These are phyloP conservation scores for Vitellaria paradoxa DNA, from an alignment of 179 eudicot genomes.

Conservation along the genomic window DNA sequence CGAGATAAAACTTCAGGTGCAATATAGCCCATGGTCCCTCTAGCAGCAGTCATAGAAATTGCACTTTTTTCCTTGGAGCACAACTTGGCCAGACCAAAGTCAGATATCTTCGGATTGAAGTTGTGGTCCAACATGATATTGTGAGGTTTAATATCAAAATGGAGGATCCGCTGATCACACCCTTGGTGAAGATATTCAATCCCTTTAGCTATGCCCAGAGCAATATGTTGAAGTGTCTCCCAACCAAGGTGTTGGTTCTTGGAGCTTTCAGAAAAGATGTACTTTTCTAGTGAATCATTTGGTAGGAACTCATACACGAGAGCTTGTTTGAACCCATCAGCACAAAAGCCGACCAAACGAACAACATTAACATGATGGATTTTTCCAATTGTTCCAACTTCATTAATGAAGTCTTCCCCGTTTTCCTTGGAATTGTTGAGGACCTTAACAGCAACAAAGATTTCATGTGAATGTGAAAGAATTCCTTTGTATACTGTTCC, in stretches of 20 bases:
- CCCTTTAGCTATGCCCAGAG: neutral
- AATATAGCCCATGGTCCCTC: no score
- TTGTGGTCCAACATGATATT: no score
- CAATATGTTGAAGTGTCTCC: neutral
- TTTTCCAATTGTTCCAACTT: neutral
- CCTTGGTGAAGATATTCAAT: no score
- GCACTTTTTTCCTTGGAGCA: no score
- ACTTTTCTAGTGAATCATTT: neutral
- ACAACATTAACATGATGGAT: no score
- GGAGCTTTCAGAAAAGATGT: neutral
- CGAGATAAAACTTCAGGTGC: neutral
- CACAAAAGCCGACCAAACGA: no score
- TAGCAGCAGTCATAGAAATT: no score
- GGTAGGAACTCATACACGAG: neutral
- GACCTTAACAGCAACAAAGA: neutral
- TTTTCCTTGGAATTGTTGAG: neutral
- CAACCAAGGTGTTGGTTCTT: neutral
- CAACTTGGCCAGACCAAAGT: neutral
- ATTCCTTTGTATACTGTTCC: no score
- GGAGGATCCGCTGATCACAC: neutral
- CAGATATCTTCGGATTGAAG: neutral
- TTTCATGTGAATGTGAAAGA: neutral
- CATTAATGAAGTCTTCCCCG: conserved; percentile 9
- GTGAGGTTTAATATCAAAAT: neutral
- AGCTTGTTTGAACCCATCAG: neutral